Base-by-base conservation (phyloP, 345 rosid species). In the Salix suchowensis region DNA sequence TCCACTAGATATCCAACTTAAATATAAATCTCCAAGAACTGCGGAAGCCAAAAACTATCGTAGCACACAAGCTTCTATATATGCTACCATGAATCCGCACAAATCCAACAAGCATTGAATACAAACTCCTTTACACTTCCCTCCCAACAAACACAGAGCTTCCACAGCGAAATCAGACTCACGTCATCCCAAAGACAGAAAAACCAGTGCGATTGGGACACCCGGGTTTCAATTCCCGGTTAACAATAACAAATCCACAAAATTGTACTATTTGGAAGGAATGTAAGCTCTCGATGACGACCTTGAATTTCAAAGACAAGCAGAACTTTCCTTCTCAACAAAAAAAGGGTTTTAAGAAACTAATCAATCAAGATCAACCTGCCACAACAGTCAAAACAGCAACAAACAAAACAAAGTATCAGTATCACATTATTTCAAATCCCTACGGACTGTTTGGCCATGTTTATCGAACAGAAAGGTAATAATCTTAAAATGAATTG, bases 11-110 rank as follows among this genome's bases (percentile, higher is more conserved):
- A 74, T 70, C 77, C 78, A 64, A 76, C 36, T 69, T 84, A 48
- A 76, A 78, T 78, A 62, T 66, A 66, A 82, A 62, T 69, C 82
- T 76, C 78, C 82, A 81, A 74, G 76, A 81, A 71, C 72, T 68
- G 69, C 71, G 67, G 84, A 82, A 82, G 83, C 76, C 82, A 68
- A 73, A 76, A 77, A 84, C 87, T 69, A 67, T 81, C 88, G 84
- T 83, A 68, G 82, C 82, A 75, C 54, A 74, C 54, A 71, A 52
- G 68, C 78, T 80, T 76, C 82, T 83, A 70, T 79, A 76, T 74
- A 80, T 70, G 79, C 75, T 75, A 30, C 83, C 70, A 42, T 61
- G 74, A 77, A 76, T 72, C 82, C 67, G 65, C 60, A 79, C 68
- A 80, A 77, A 40, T 50, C 76, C 80, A 32, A 74, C 79, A 73